Base-by-base conservation (phyloP, 1,139 yeast genomes). In the Geotrichum fermentans region DNA sequence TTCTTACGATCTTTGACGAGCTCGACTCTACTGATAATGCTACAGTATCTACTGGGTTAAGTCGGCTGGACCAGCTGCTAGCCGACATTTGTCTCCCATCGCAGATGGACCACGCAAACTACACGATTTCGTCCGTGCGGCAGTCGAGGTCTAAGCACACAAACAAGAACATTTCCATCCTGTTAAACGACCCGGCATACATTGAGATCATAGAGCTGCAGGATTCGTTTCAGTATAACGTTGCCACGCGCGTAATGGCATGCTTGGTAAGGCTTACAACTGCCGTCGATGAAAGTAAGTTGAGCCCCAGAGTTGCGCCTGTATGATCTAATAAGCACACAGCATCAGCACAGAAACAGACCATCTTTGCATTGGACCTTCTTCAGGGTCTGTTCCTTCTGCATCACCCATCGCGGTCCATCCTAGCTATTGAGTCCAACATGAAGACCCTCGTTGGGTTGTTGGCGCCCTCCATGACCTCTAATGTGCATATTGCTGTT, bases 301-400 rank as follows among this genome's bases (percentile, higher is more conserved):
- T 49, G n/a, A n/a, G n/a, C n/a, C n/a, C n/a, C n/a, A n/a, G n/a
- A n/a, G n/a, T n/a, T n/a, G n/a, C n/a, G n/a, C n/a, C n/a, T n/a
- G n/a, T n/a, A n/a, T n/a, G n/a, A n/a, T n/a, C n/a, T n/a, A n/a
- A n/a, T n/a, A n/a, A n/a, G n/a, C n/a, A n/a, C n/a, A n/a, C n/a
- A n/a, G n/a, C n/a, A n/a, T n/a, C 4, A 40, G 43, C 26, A 11
- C 30, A 20, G 13, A 32, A 41, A 21, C 40, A 56, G 28, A 52
- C 61, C 6, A 48, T 58, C 4, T 53, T 67, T 2, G 56, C 68
- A 4, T 63, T 80, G 51, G 72, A 74, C 38, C 65, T 77, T 1
- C 63, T 83, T 5, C 87, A 82, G 56, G 94, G 92, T 0, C 63
- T 79, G 8, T 68, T 84, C 21, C 66, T 84, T 46, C 52, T 83